phyloP scores from a whole-genome alignment of 2,329 filamentous ascomycete genomes.

The Talaromyces sp. region DNA sequence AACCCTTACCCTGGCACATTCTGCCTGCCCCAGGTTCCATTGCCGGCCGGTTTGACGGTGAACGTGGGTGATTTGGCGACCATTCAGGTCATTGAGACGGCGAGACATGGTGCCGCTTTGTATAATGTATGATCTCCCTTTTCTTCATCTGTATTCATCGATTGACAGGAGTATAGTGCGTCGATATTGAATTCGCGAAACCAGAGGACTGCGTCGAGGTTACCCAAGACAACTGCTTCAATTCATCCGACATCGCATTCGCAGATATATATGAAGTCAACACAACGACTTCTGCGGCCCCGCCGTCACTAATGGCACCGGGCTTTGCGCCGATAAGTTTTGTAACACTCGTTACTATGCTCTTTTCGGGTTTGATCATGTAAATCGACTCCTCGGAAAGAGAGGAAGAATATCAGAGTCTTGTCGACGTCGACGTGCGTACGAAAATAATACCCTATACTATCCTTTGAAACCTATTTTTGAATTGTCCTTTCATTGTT shows the following conservation, averaged over 20 bases:
- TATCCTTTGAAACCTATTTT: neutral
- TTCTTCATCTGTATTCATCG: neutral
- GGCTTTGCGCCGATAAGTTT: slow-evolving; percentile 10
- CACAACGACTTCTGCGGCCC: slow-evolving; percentile 26
- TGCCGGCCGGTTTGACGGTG: slow-evolving; percentile 68
- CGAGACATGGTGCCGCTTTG: slow-evolving; percentile 76
- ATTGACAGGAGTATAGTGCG: slow-evolving; percentile 59
- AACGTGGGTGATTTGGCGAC: slow-evolving; percentile 84
- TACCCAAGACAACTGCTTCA: slow-evolving; percentile 82
- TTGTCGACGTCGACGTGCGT: neutral
- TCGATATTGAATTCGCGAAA: slow-evolving; percentile 88
- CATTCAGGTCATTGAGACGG: slow-evolving; percentile 80
- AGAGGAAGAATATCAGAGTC: neutral
- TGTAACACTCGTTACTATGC: slow-evolving; percentile 7
- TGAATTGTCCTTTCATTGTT: neutral
- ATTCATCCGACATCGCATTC: slow-evolving; percentile 74
- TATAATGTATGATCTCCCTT: slow-evolving; percentile 64
- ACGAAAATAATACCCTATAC: slow-evolving; percentile 11
- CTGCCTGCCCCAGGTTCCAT: slow-evolving; percentile 82
- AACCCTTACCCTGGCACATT: slow-evolving; percentile 82
- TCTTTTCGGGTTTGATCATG: slow-evolving; percentile 2
- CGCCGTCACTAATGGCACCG: slow-evolving; percentile 10
- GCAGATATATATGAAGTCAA: slow-evolving; percentile 62
- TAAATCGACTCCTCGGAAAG: neutral
- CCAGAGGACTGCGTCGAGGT: slow-evolving; percentile 72